Conservation (phyloP, 2,329 filamentous ascomycete genomes). For the Cladosporium sp. region DNA sequence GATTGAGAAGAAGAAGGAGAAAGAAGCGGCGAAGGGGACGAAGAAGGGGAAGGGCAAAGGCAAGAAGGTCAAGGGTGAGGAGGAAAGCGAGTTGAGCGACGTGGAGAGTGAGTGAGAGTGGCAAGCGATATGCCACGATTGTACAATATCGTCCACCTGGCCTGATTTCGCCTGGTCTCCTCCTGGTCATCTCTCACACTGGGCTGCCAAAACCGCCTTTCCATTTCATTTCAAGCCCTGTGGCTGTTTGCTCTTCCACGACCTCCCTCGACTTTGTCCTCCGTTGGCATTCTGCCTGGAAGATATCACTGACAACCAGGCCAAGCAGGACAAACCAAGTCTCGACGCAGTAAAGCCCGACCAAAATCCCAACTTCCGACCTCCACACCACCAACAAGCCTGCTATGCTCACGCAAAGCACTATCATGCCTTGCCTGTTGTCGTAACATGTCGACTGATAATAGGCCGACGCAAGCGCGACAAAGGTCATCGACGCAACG, state of each 20-base stretch:
- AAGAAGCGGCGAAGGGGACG: conserved; percentile 53
- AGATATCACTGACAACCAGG: neutral
- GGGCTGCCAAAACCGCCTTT: too few relatives aligned
- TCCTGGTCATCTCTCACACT: too few relatives aligned
- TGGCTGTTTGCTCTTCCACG: too few relatives aligned
- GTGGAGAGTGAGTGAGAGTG: conserved; percentile 23
- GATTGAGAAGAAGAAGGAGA: conserved; percentile 72
- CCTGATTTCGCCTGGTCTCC: too few relatives aligned
- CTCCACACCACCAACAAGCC: neutral
- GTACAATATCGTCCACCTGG: neutral
- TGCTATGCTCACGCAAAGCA: neutral
- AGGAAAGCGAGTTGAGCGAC: conserved; percentile 36
- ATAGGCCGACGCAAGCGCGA: neutral
- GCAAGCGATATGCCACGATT: neutral
- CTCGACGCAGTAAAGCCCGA: neutral
- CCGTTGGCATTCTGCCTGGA: neutral
- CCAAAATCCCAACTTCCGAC: neutral
- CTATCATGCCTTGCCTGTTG: neutral
- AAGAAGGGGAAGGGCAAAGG: conserved; percentile 43
- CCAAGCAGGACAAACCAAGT: neutral
- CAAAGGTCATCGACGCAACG: neutral
- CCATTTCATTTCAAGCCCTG: too few relatives aligned
- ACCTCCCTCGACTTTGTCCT: too few relatives aligned
- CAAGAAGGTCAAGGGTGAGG: conserved; percentile 30
- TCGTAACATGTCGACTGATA: neutral